Evolutionary conservation across 768 basidiomycete species (phyloP), one percentile per base, ranked within the genome.

Genomic region (Cytidiella melzeri): DNA sequence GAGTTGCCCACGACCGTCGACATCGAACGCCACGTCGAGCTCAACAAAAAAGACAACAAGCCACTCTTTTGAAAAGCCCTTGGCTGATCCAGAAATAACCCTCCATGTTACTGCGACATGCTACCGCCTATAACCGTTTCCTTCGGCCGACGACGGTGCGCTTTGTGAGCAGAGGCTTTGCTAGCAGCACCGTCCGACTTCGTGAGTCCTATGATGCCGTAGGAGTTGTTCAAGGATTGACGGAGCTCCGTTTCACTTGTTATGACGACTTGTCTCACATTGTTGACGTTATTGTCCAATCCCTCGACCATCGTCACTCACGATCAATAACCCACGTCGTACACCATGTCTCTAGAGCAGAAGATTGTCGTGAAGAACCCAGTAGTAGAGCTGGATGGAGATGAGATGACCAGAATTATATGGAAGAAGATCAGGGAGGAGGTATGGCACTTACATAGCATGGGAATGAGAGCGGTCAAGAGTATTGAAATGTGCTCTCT

Each of bases 351-450:
- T 43, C 20, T 45, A 64, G 63, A 62, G 47, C 41, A 55, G 47
- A 88, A 86, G 65, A 94, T 96, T 61, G 76, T 75, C 24, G 92
- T 93, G 43, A 72, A 78, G 62, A 92, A 93, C 61, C 92, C 92
- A 5, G 80, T 96, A 41, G 92, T 96, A 42, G 93, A 96, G 71
- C 80, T 97, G 45, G 93, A 97, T 66, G 93, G 93, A 41, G 94
- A 96, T 69, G 95, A 99, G 72, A 98, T 98, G 95, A 99, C 95
- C 27, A 77, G 95, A 57, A 96, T 99, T 62, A 99, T 98, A 66
- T 97, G 91, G 92, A 93, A 92, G 80, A 92, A 92, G 76, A 93
- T 94, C 62, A 76, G 90, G 50, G 88, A 96, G 61, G 92, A 96
- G 81, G 92, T 92, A 49, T 52, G 79, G 69, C 21, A 25, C 27